Evolutionary conservation across 2,329 filamentous ascomycete genomes (phyloP).

Genomic region (Pseudopyrenochaeta lycopersici): DNA sequence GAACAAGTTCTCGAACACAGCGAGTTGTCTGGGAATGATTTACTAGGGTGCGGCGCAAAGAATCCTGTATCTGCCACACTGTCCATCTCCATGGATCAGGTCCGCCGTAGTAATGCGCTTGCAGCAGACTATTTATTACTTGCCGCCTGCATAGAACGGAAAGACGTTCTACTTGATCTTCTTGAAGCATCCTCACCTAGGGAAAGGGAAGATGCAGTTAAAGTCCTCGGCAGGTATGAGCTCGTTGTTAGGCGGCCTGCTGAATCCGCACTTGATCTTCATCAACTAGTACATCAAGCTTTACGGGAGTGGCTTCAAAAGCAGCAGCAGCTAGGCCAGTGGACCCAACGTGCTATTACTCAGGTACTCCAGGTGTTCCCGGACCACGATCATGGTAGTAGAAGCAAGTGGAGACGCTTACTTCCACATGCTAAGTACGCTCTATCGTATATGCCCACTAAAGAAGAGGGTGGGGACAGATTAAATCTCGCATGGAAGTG

Average conservation of each 20-base stretch:
- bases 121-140: constrained; percentile 52
- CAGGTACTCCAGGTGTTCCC: constrained; percentile 25
- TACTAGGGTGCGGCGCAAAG: constrained; percentile 33
- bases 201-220: constrained; percentile 22
- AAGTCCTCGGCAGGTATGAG: constrained; percentile 13
- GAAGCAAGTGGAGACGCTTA: constrained; percentile 30
- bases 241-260: constrained; percentile 18
- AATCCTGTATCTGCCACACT: constrained; percentile 52
- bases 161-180: constrained; percentile 26
- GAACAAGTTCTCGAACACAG: constrained; percentile 44
- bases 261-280: constrained; percentile 17
- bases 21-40: constrained; percentile 40
- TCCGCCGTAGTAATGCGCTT: constrained; percentile 24
- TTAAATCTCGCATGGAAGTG: constrained; percentile 12
- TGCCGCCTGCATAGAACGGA: constrained; percentile 48
- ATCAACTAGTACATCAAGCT: constrained; percentile 21
- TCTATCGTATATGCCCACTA: constrained; percentile 12
- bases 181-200: constrained; percentile 16
- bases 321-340: constrained; percentile 7
- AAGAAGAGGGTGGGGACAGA: constrained; percentile 10
- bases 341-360: constrained; percentile 13
- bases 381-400: constrained; percentile 17
- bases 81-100: constrained; percentile 52
- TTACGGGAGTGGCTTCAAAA: constrained; percentile 11
- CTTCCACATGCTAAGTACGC: constrained; percentile 25